Base-by-base conservation (phyloP, 2,329 filamentous ascomycete genomes). In the Knufia fluminis region DNA sequence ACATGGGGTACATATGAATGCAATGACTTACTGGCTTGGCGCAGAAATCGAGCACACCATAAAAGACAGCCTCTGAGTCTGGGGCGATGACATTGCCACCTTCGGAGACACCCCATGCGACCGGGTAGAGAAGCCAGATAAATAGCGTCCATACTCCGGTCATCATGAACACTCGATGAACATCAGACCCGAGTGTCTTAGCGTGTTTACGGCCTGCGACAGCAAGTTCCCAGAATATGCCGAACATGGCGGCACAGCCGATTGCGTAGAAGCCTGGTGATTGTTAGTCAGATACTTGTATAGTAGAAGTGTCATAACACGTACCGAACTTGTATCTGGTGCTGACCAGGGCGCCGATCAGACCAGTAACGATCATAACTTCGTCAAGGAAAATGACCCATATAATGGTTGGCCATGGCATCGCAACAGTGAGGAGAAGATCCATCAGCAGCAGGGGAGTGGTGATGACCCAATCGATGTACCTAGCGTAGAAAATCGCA, bases 51-150 rank as follows among this genome's bases (percentile, higher is more conserved):
- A 54, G 51, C 16, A 56, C 44, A 14, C 52, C 54, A 41, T 57
- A 57, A 42, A 54, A 55, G 14, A 55, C 47, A 22, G 33, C 39
- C 45, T 56, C 55, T 26, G 44, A 48, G 59, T 85, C 82, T 0
- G 79, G 77, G 2, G 80, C 65, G 46, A 85, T 82, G 54, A 82
- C 65, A 56, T 84, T 84, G 8, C 79, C 80, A 23, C 79, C 80
- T 63, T 83, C 80, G 35, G 66, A 71, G 1, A 83, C 58, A 47
- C 78, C 80, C 79, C 80, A 84, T 16, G 74, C 72, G 52, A 82
- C 74, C 0, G 80, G 81, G 62, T 84, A 84, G 14, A 48, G 33
- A 9, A 56, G n/a, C 33, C 82, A 60, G 56, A 78, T 75, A 80
- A 80, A 83, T 26, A 83, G 65, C 14, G 79, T 80, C 53, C 77